Base-by-base conservation (phyloP, 176 grass and related monocot genomes). In the Oryza brachyantha region DNA sequence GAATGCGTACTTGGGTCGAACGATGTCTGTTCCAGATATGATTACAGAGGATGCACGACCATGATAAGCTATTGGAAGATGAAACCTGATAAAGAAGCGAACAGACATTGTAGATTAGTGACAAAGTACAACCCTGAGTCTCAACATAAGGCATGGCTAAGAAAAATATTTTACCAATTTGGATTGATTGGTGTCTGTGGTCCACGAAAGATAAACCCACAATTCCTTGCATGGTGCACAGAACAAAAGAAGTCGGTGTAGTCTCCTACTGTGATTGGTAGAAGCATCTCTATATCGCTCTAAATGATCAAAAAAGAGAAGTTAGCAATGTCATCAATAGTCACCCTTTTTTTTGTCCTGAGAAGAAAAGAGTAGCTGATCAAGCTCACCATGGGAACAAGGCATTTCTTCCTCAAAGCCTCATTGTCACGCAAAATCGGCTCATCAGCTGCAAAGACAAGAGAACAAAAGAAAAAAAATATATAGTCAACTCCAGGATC, bases 201-300 rank as follows among this genome's bases (percentile, higher is more conserved):
- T 0, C 96, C 96, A 31, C 92, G 92, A 83, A 98, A 98, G 62
- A 98, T 98, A 45, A 77, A 89, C 28, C 96, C 92, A 12, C 96
- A 98, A 16, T 98, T 98, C 73, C 85, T 98, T 22, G 96, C 87
- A 78, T 98, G 96, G 85, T 98, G 84, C 63, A 93, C 81, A 0
- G 92, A 98, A 63, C 85, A 98, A 88, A 89, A 98, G 85, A 98
- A 98, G 79, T 98, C 96, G 0, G 96, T 95, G 73, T 98, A 98
- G 54, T 92, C 96, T 16, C 96, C 96, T 13, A 98, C 87, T 1
- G 73, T 87, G 71, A 90, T 81, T 21, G 96, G 96, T 24, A 98
- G 78, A 80, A 98, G 71, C 90, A 95, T 98, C 83, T 95, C 92
- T 54, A 89, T 73, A 34, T 91, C 90, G 89, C 66, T 84, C 96